Base-by-base conservation (phyloP, 768 basidiomycete species). In the Pulveroboletus sp. region DNA sequence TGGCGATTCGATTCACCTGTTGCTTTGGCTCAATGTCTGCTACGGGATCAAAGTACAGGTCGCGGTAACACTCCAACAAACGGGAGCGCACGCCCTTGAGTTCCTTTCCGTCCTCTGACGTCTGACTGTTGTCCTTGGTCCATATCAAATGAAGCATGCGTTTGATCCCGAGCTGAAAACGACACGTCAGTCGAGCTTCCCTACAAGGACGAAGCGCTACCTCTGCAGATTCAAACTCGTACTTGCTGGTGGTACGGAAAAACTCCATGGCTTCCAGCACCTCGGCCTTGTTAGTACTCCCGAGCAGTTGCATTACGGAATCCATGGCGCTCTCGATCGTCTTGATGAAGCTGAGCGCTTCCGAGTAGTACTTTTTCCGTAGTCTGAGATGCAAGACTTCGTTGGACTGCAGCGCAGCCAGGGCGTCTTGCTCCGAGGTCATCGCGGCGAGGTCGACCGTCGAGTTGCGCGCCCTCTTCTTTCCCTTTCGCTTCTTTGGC, bases 61-160 rank as follows among this genome's bases (percentile, higher is more conserved):
- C 81, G 30, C 82, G 79, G 63, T 98, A 99, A 60, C 85, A 88
- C 60, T 98, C 95, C 54, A 99, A 75, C 31, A 98, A 75, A 29
- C 86, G 78, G 40, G 89, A 84, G 6, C 92, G 82, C 50, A 98
- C 78, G 23, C 95, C 93, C 65, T 93, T 94, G 39, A 93, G 68
- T 64, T 94, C 91, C 55, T 78, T 79, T 20, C 80, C 82, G 42
- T 85, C 83, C 56, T 83, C 82, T n/a, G 81, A 81, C n/a, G 87
- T 81, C 20, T 80, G 76, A 43, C 72, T 86, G 61, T 92, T 92
- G 62, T 99, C 95, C 64, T 98, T 98, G 23, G 81, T 80, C 96
- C 96, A 98, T 58, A 99, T 90, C 22, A 99, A 75, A 66, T 98
- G 96, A 13, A 99, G 65, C 95, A 98, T 97, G 61, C 85, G 91